Base-by-base conservation (phyloP, 306 rosid species). In the Pachyrhizus erosus region DNA sequence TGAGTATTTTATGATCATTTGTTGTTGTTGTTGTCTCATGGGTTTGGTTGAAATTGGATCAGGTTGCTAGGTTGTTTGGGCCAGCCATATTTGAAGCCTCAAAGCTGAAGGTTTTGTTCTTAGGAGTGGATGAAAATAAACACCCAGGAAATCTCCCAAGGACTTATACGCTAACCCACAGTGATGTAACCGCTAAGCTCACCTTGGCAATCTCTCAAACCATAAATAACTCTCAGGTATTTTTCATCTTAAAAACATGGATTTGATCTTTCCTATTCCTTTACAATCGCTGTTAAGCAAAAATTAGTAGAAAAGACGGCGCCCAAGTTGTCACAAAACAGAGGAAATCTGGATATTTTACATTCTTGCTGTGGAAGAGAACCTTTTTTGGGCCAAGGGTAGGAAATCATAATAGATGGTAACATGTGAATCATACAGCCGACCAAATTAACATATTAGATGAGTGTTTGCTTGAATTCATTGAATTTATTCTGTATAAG, bases 21-120 rank as follows among this genome's bases (percentile, higher is more conserved):
- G 0, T 60, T 58, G 2, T 43, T 62, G 70, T 55, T 70, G 62
- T 14, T 76, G 8, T 1, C 9, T 69, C 21, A n/a, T 66, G 84
- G 73, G 74, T 69, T 83, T 77, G 48, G 54, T 84, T 83, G 42
- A 23, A 62, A 29, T 37, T 66, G 84, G 34, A 67, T 68, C 84
- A 96, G 99, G 90, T 90, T 51, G 96, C 96, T 7, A 91, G 99
- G 88, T 71, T 96, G 70, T 96, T 96, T 68, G 99, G 98, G 5
- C 98, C 98, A 2, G 80, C 98, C 0, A 96, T 92, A n/a, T 96
- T 96, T 82, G 99, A 93, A 86, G 89, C 98, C 52, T 96, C 99
- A 7, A 96, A 96, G 85, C 81, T 96, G 33, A 96, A 92, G 88
- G 98, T 96, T 43, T 84, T 93, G 57, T 92, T 93, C 66, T 84